Conservation (phyloP, 352 stramenopile genomes). For the Globisporangium middletonii region DNA sequence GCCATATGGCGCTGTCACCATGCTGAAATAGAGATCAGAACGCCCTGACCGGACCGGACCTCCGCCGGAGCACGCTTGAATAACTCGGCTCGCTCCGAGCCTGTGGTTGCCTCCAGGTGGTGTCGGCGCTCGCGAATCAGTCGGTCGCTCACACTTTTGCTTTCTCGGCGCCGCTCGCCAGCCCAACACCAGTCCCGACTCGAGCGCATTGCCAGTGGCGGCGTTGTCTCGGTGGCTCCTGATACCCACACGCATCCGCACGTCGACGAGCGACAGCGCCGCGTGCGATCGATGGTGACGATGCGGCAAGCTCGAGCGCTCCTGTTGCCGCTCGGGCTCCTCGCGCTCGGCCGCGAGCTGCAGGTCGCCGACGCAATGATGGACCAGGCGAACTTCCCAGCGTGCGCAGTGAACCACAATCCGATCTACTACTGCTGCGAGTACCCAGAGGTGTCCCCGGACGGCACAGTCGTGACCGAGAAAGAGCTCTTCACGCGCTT, state of each 20-base stretch:
- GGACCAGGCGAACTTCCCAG: constrained; percentile 16
- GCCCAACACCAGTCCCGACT: background rate
- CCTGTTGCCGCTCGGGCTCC: background rate
- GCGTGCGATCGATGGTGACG: background rate
- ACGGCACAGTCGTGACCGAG: background rate
- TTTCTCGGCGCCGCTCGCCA: background rate
- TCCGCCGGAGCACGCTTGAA: background rate
- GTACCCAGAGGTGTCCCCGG: constrained; percentile 4
- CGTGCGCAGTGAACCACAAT: constrained; percentile 21
- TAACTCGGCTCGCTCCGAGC: too few species aligned
- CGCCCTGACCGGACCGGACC: background rate
- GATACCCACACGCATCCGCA: background rate
- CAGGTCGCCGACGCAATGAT: background rate
- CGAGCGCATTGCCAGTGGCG: background rate
- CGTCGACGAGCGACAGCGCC: background rate
- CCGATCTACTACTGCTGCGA: constrained; percentile 26
- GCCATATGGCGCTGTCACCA: background rate
- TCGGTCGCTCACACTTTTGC: background rate
- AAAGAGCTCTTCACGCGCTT: constrained; percentile 30
- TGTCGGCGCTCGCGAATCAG: background rate
- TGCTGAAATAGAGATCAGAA: background rate
- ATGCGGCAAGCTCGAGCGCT: background rate
- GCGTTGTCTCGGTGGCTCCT: background rate
- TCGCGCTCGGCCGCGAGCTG: background rate
- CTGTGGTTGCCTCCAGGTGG: background rate